Conservation (phyloP, 1,139 yeast species). For the Spencermartinsiella ligniputridi region DNA sequence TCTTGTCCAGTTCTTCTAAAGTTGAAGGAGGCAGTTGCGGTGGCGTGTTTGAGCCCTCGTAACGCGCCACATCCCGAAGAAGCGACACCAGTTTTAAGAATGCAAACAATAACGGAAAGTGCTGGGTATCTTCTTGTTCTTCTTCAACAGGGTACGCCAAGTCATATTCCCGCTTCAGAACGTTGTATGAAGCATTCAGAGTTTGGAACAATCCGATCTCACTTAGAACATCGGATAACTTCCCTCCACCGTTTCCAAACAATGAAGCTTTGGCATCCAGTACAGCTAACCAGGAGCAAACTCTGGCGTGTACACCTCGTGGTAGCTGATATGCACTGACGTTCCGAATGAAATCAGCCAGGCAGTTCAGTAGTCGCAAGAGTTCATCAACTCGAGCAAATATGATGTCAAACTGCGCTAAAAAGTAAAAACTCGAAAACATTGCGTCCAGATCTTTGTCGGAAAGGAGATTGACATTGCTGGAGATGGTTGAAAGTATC, state of each 20-base stretch:
- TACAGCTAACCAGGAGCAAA: constrained; percentile 5
- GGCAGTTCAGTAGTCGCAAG: neutral
- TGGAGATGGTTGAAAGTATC: neutral
- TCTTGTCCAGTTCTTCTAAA: neutral
- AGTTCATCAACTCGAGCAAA: neutral
- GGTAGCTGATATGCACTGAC: neutral
- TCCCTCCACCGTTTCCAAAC: constrained; percentile 4
- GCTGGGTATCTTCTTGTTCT: constrained; percentile 1
- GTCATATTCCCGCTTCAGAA: constrained; percentile 2
- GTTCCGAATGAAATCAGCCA: neutral
- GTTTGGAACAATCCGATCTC: constrained; percentile 2
- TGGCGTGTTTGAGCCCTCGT: neutral
- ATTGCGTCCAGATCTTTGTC: constrained; percentile 5
- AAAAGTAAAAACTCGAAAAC: constrained; percentile 4
- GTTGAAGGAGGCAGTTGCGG: neutral
- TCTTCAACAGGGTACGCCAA: constrained; percentile 3
- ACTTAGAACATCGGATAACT: constrained; percentile 1
- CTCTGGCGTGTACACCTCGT: constrained; percentile 3
- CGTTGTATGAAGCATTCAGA: constrained; percentile 1
- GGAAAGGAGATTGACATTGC: neutral
- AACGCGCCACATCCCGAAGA: neutral
- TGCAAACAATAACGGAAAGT: constrained; percentile 2
- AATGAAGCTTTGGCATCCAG: constrained; percentile 3
- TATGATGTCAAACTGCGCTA: constrained; percentile 4
- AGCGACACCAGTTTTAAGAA: constrained; percentile 2